A percentile compares a stretch with the other conserved stretches of the same genome.
Conservation (phyloP, 176 grass and related monocot genomes). For the Phyllostachys edulis region DNA sequence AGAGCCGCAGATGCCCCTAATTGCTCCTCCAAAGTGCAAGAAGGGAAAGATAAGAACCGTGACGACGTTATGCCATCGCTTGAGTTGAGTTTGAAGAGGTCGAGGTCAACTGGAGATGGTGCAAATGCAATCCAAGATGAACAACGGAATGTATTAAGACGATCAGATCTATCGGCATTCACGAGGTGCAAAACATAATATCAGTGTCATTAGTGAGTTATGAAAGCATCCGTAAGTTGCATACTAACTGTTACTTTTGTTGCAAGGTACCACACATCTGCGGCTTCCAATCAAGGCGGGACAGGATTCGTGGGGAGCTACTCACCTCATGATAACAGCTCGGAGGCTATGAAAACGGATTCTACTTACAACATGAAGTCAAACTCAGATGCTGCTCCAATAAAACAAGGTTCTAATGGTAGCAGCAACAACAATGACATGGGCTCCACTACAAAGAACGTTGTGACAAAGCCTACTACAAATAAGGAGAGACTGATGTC, state of each 20-base stretch:
- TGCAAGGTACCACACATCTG: conserved; percentile 84
- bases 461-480: conserved; percentile 42
- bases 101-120: conserved; percentile 41
- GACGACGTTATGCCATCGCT: conserved; percentile 49
- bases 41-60: conserved; percentile 41
- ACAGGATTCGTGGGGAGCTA: conserved; percentile 54
- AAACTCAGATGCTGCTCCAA: conserved; percentile 45
- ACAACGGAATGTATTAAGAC: conserved; percentile 59
- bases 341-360: conserved; percentile 63
- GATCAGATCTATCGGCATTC: conserved; percentile 71
- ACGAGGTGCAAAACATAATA: conserved; percentile 82
- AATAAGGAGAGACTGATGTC: conserved; percentile 49
- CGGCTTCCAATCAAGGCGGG: conserved; percentile 54
- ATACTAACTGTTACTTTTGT: conserved; percentile 67
- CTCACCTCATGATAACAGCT: conserved; percentile 67
- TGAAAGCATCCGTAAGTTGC: conserved; percentile 36
- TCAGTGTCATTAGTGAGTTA: conserved; percentile 45
- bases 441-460: conserved; percentile 78
- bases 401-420: conserved; percentile 79
- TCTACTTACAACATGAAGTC: conserved; percentile 53
- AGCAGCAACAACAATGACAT: conserved; percentile 80
- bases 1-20: conserved; percentile 40
- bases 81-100: conserved; percentile 77
- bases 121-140: conserved; percentile 42
- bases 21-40: conserved; percentile 37